These are phyloP conservation scores for Xylariaceae sp. DNA, from an alignment of 2,329 filamentous ascomycete genomes.

Conservation along the genomic window DNA sequence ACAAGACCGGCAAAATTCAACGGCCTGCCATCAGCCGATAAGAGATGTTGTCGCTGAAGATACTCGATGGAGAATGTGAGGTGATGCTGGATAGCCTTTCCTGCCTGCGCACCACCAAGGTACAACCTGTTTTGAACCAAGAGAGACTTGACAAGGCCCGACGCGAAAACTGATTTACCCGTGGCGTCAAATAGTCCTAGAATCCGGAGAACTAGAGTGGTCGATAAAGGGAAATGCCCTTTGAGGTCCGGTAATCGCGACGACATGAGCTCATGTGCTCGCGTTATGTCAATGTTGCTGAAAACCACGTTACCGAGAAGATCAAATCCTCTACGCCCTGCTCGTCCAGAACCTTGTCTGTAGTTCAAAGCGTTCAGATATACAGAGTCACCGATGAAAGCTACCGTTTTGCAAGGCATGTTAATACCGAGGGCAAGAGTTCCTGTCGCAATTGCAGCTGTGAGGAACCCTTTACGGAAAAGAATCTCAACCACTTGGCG, in stretches of 20 bases:
- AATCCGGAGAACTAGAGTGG: conserved; percentile 71
- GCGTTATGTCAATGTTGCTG: conserved; percentile 64
- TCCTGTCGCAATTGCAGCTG: conserved; percentile 75
- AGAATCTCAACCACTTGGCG: conserved; percentile 76
- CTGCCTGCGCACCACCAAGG: conserved; percentile 70
- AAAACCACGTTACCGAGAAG: conserved; percentile 83
- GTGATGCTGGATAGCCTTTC: conserved; percentile 75
- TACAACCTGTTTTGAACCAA: conserved; percentile 74
- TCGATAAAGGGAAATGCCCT: conserved; percentile 80
- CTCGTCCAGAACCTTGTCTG: conserved; percentile 76
- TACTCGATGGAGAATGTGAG: conserved; percentile 83
- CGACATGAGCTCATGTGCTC: conserved; percentile 72
- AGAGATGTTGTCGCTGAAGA: conserved; percentile 69
- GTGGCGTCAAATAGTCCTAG: conserved; percentile 72
- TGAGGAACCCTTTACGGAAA: conserved; percentile 74
- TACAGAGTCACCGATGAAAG: conserved; percentile 76
- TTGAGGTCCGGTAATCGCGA: conserved; percentile 75
- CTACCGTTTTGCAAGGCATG: conserved; percentile 82
- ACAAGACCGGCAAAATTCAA: conserved; percentile 75
- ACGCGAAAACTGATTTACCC: conserved; percentile 65
- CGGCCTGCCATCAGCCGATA: conserved; percentile 65
- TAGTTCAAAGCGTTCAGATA: conserved; percentile 78
- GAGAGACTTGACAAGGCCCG: conserved; percentile 67
- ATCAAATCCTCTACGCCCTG: conserved; percentile 81
- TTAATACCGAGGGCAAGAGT: conserved; percentile 81